Evolutionary conservation across 1,284 basidiomycete species (phyloP).

Genomic region (Ustilago hordei): DNA sequence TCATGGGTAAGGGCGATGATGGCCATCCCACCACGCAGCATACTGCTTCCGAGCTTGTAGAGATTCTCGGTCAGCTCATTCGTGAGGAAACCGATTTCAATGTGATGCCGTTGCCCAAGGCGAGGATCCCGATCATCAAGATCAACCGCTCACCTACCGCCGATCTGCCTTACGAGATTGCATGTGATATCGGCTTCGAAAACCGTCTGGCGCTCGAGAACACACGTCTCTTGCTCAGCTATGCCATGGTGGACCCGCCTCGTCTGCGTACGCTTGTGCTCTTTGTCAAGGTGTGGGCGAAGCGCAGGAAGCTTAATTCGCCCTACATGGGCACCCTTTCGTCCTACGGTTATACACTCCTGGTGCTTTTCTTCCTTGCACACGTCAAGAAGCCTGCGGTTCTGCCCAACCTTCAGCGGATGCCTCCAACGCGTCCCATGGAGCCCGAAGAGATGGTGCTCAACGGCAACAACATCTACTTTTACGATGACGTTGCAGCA

Average conservation of each 20-base stretch:
- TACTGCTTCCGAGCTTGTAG: slow-evolving; percentile 86
- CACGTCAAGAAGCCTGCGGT: slow-evolving; percentile 80
- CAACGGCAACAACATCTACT: slow-evolving; percentile 74
- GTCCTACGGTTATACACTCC: slow-evolving; percentile 96
- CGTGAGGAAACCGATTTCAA: slow-evolving; percentile 97
- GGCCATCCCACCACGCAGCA: slow-evolving; percentile 38
- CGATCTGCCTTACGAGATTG: slow-evolving; percentile 78
- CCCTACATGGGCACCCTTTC: slow-evolving; percentile 96
- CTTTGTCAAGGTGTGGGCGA: slow-evolving; percentile 99
- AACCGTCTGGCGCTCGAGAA: slow-evolving; percentile 97
- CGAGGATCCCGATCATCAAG: slow-evolving; percentile 98
- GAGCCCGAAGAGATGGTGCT: slow-evolving; percentile 81
- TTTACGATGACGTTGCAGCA: slow-evolving; percentile 96
- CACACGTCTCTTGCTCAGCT: slow-evolving; percentile 93
- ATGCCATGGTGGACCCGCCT: slow-evolving; percentile 95
- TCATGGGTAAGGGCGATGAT: slow-evolving; percentile 73
- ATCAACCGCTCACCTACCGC: slow-evolving; percentile 88
- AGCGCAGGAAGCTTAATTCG: slow-evolving; percentile 96
- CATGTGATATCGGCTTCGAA: slow-evolving; percentile 98
- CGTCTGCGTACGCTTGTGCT: slow-evolving; percentile 92
- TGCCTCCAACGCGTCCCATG: slow-evolving; percentile 63
- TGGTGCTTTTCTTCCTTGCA: slow-evolving; percentile 96
- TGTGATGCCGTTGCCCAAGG: slow-evolving; percentile 95
- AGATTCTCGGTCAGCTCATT: slow-evolving; percentile 90
- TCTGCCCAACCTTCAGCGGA: slow-evolving; percentile 70